These are phyloP conservation scores for Carex kokanica DNA, from an alignment of 176 grass and related monocot genomes.

Conservation along the genomic window DNA sequence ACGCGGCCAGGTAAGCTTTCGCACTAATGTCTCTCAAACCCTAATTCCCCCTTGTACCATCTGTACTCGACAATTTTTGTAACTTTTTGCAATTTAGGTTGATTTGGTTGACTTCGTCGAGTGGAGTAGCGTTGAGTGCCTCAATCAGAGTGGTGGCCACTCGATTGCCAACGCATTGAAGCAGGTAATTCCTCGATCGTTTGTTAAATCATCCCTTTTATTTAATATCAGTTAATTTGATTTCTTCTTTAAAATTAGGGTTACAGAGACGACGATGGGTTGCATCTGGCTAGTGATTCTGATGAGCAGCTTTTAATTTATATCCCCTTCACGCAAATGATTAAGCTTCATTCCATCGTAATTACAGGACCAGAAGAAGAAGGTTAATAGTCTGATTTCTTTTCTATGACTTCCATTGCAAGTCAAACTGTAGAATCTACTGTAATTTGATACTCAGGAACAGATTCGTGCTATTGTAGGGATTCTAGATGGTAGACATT, in stretches of 20 bases:
- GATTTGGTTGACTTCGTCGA: constrained; percentile 98
- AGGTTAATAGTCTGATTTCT: constrained; percentile 37
- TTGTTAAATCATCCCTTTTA: neutral
- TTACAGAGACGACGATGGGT: constrained; percentile 73
- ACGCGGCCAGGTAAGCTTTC: neutral
- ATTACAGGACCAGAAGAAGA: constrained; percentile 85
- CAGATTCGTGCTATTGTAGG: neutral
- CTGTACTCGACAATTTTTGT: neutral
- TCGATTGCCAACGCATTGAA: constrained; percentile 68
- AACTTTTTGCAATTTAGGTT: constrained; percentile 55
- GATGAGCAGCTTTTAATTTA: constrained; percentile 85
- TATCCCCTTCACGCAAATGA: constrained; percentile 82
- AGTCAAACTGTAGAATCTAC: neutral
- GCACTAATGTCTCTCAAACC: constrained; percentile 10
- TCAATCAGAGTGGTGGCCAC: constrained; percentile 79
- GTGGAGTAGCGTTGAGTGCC: constrained; percentile 96
- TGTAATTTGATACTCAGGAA: neutral
- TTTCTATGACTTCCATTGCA: neutral
- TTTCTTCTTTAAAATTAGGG: constrained; percentile 32
- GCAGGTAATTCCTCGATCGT: constrained; percentile 35
- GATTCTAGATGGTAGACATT: neutral
- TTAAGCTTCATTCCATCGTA: constrained; percentile 77
- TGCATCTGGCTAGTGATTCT: constrained; percentile 81
- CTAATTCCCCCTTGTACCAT: constrained; percentile 35
- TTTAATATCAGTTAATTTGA: constrained; percentile 11